Evolutionary conservation across 768 basidiomycete species (phyloP), one percentile per base, ranked within the genome.

Genomic region (Agaricus bisporus): DNA sequence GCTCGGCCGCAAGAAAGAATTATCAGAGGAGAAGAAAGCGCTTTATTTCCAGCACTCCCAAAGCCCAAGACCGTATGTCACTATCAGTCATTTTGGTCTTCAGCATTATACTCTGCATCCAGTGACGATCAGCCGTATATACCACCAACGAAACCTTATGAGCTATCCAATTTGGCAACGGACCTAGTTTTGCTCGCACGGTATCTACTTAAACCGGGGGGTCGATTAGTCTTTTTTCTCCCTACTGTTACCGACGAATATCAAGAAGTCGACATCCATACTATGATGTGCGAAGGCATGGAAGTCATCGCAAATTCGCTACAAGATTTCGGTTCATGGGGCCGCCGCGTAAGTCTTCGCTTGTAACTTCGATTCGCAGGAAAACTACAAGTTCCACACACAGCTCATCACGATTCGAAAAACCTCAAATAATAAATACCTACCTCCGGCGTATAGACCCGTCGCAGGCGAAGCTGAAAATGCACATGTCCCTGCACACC

Each of bases 311-410:
- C 87, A 0, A 95, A 95, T 64, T 94, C 91, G 35, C 68, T 92
- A 57, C 94, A 99, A 68, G 85, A 88, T 61, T 99, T 98, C 63
- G 94, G 94, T 12, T 88, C 85, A 22, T 99, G 95, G 95, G 94
- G 92, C 1, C 75, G 95, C 60, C 70, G 95, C 65, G 94, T 93
- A 63, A 68, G 88, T 72, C 22, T 22, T 36, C 41, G 14, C 41
- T 29, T 49, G 45, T 8, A 12, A 25, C 32, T 37, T 7, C 4
- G 6, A 15, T 15, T 15, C 15, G 12, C 4, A 48, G 18, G 22
- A 48, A 5, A 5, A 36, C 56, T 36, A 49, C 29, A 38, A 14
- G 32, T 32, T 32, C n/a, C 15, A 35, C 46, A 35, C 46, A 20
- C 58, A 95, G 93, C 75, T 99, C 15, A 89, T 98, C 50, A 98